Percentiles rank a stretch among this genome's conserved stretches.
Conservation (phyloP, 2,329 filamentous ascomycete genomes). For the Paracamarosporium sp. region DNA sequence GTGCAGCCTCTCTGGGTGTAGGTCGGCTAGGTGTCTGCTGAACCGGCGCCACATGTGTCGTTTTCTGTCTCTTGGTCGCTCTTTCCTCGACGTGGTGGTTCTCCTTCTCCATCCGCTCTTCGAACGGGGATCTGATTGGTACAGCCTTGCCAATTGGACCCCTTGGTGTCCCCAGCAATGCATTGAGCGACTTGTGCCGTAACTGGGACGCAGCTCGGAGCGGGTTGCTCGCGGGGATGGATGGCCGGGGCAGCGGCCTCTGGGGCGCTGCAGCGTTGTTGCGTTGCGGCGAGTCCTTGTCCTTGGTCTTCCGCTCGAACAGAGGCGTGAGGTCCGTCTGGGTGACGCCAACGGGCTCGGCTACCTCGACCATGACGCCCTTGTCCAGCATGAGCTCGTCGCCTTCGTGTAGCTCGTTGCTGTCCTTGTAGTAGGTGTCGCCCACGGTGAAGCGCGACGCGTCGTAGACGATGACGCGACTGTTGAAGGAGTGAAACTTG, state of each 20-base stretch:
- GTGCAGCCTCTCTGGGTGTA: slow-evolving; percentile 13
- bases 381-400: slow-evolving; percentile 83
- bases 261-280: slow-evolving; percentile 22
- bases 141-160: slow-evolving; percentile 68
- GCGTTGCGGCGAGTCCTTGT: slow-evolving; percentile 46
- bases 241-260: slow-evolving; percentile 20
- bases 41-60: slow-evolving; percentile 12
- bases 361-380: slow-evolving; percentile 80
- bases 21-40: slow-evolving; percentile 25
- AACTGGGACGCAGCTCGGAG: slow-evolving; percentile 45
- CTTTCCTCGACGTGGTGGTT: slow-evolving; percentile 42
- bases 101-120: slow-evolving; percentile 52
- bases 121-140: slow-evolving; percentile 70
- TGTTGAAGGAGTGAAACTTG: slow-evolving; percentile 90
- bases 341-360: slow-evolving; percentile 73
- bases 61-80: slow-evolving; percentile 49
- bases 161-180: slow-evolving; percentile 70
- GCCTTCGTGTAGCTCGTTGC: slow-evolving; percentile 74
- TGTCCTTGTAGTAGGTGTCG: slow-evolving; percentile 80
- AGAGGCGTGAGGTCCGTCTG: slow-evolving; percentile 81
- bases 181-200: slow-evolving; percentile 66
- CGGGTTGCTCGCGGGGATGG: slow-evolving; percentile 26
- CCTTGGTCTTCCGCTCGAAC: slow-evolving; percentile 70
- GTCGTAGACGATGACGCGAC: slow-evolving; percentile 88
- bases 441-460: slow-evolving; percentile 80